Evolutionary conservation across 129 eudicot species (phyloP), one percentile per base, ranked within the genome.

Genomic region (Mikania micrantha): DNA sequence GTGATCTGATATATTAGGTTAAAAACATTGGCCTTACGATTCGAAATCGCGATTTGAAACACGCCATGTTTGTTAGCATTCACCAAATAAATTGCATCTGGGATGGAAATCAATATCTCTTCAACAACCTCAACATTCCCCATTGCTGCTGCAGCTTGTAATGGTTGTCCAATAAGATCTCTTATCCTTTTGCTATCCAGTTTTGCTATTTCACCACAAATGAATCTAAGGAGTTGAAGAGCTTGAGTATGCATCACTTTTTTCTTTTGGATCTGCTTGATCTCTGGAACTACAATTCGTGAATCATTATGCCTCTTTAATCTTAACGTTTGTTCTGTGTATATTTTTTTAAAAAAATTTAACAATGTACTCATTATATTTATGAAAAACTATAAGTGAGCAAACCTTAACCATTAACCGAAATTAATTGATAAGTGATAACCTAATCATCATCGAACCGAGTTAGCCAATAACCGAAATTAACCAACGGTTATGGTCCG

Each of bases 41-140:
- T 42, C 19, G 44, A 47, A 13, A 42, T 57, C 19, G 67, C 58
- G 19, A 71, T 44, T 28, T 71, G 67, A 50, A 53, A 53, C 5
- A 38, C 40, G 9, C 34, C 12, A 20, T 34, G 72, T 7, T 24
- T 53, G 61, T 13, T 19, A 11, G 20, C 7, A 11, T 22, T 50
- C 45, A 32, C 11, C 21, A 70, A 21, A 54, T 1, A 24, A 24
- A 38, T 15, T 5, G 66, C 74, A 70, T 70, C 38, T 9, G 74
- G 74, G 22, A 52, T 54, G 39, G 17, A 4, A 9, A 21, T 3
- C 65, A 70, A 54, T 52, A 54, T 53, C 53, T 70, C 74, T 54
- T 70, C 66, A 70, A 70, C 74, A 4, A 70, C 54, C 66, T 70
- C 74, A 21, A 41, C 54, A 7, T 52, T 70, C 40, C 74, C 74